These are phyloP conservation scores for Albugo candida DNA, from an alignment of 352 stramenopile genomes.

Conservation along the genomic window DNA sequence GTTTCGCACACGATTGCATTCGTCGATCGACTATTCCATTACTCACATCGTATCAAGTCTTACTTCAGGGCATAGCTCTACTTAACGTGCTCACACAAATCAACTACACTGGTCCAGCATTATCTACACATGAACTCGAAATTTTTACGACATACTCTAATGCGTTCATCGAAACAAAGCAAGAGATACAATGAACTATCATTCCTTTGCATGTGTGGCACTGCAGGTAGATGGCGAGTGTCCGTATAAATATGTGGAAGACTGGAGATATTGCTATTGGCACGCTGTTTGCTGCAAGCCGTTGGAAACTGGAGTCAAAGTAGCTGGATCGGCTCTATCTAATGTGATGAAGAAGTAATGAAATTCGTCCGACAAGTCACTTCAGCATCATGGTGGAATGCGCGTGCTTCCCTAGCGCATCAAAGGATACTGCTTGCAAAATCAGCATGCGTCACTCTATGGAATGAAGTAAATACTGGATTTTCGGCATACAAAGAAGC, in stretches of 20 bases:
- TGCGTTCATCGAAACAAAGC: not conserved
- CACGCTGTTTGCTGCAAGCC: constrained; percentile 41
- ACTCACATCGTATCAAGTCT: constrained; percentile 21
- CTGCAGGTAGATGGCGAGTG: constrained; percentile 63
- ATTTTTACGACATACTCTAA: constrained; percentile 25
- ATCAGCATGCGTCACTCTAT: too few species aligned
- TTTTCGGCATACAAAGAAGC: not conserved
- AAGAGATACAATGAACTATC: constrained; percentile 37
- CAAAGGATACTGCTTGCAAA: constrained; percentile 42
- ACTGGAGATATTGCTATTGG: constrained; percentile 41
- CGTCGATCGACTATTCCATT: constrained; percentile 14
- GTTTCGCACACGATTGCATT: constrained; percentile 20
- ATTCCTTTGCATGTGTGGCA: constrained; percentile 26
- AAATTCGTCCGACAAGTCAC: constrained; percentile 1
- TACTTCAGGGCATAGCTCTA: constrained; percentile 38
- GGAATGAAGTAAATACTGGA: too few species aligned
- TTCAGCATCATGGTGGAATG: constrained; percentile 54
- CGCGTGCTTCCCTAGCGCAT: constrained; percentile 44
- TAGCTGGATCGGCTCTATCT: constrained; percentile 22
- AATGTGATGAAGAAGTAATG: not conserved
- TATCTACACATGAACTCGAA: constrained; percentile 16
- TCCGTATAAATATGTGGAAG: constrained; percentile 67
- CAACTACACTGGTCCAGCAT: constrained; percentile 64
- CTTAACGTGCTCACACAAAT: constrained; percentile 64
- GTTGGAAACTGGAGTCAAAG: constrained; percentile 29